Evolutionary conservation across 108 stramenopile genomes (phyloP).

Genomic region (Epithemia pelagica): DNA sequence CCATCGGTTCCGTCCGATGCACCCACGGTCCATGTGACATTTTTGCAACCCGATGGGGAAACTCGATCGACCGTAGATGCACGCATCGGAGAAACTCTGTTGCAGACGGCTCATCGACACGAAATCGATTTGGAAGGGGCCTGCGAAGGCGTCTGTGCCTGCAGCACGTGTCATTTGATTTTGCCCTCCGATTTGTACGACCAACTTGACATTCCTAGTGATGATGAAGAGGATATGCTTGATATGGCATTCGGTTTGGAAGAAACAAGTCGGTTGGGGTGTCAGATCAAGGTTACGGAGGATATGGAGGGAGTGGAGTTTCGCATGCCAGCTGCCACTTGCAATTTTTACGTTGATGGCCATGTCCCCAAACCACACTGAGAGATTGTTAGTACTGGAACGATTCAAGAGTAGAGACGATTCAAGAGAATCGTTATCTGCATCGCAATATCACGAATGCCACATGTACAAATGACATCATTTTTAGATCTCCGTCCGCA

Average conservation of each 20-base stretch:
- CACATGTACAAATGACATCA: too few relatives aligned
- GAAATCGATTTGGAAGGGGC: constrained; percentile 91
- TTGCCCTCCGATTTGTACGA: constrained; percentile 80
- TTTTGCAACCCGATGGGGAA: constrained; percentile 49
- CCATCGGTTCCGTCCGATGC: constrained; percentile 37
- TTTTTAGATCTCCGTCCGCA: too few relatives aligned
- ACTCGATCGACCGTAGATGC: constrained; percentile 36
- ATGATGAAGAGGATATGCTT: constrained; percentile 97
- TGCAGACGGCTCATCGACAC: constrained; percentile 76
- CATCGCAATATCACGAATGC: too few relatives aligned
- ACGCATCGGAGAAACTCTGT: constrained; percentile 64
- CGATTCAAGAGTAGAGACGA: too few relatives aligned
- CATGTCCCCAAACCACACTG: constrained; percentile 96
- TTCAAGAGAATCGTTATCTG: too few relatives aligned
- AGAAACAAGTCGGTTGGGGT: constrained; percentile 91
- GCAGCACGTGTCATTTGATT: constrained; percentile 92
- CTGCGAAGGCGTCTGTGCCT: constrained; percentile 97
- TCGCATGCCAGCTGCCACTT: constrained; percentile 73
- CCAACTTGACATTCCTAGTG: constrained; percentile 43
- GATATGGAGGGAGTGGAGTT: constrained; percentile 91
- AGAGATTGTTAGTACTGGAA: too few relatives aligned
- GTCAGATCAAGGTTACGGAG: constrained; percentile 81
- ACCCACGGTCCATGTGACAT: constrained; percentile 52
- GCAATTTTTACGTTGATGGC: constrained; percentile 90
- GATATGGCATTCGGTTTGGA: constrained; percentile 97